These are phyloP conservation scores for Monosporascus sp. DNA, from an alignment of 2,329 filamentous ascomycete species.

Conservation along the genomic window DNA sequence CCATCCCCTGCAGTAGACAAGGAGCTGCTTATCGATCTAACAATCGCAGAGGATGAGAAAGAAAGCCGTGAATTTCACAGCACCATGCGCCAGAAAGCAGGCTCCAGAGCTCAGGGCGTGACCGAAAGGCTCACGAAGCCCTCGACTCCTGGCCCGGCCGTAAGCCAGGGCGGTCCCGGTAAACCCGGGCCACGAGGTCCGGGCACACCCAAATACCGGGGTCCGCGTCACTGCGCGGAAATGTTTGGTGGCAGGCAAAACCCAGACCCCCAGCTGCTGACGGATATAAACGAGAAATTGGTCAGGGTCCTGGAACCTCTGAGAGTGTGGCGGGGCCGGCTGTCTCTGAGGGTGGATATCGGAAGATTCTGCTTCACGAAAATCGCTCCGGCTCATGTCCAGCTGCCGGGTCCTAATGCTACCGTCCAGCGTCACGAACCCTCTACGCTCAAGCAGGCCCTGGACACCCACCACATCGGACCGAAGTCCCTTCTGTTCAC, in stretches of 20 bases:
- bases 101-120: background rate
- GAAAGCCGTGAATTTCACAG: constrained; percentile 4
- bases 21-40: background rate
- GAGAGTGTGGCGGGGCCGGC: constrained; percentile 5
- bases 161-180: background rate
- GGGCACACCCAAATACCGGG: background rate
- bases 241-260: background rate
- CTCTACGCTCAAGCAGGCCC: constrained; percentile 1
- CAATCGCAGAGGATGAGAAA: background rate
- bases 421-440: background rate
- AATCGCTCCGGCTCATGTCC: constrained; percentile 4
- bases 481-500: constrained; percentile 7
- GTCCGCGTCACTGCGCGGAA: background rate
- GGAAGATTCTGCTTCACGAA: constrained; percentile 12
- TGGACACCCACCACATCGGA: constrained; percentile 6
- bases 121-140: background rate
- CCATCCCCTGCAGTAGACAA: background rate
- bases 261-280: constrained; percentile 8
- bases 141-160: background rate
- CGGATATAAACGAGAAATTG: constrained; percentile 7
- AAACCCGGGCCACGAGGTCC: background rate
- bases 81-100: constrained; percentile 15
- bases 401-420: background rate
- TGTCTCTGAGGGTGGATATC: constrained; percentile 11
- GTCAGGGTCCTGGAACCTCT: constrained; percentile 5